phyloP scores from a whole-genome alignment of 805 yeast species.

The Starmera quercuum region DNA sequence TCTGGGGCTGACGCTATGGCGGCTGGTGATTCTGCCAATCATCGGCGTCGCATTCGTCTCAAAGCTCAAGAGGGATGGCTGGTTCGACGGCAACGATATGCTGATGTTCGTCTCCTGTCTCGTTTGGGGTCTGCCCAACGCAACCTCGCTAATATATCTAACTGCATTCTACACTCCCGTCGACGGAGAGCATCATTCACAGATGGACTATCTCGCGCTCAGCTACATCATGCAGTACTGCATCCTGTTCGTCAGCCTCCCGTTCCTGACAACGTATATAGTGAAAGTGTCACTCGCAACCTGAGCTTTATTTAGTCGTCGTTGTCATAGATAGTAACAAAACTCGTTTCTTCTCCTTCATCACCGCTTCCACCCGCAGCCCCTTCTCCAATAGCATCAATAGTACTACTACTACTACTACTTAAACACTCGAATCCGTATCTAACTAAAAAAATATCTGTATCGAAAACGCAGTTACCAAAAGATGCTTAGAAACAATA shows the following conservation, averaged over 20 bases:
- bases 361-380: not conserved
- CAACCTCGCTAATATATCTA: conserved; percentile 80
- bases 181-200: conserved; percentile 8
- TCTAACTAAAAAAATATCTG: not conserved
- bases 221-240: conserved; percentile 18
- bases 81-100: conserved; percentile 49
- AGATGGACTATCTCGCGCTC: conserved; percentile 18
- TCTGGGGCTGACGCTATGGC: conserved; percentile 42
- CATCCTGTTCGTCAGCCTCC: conserved; percentile 15
- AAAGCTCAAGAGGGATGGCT: conserved; percentile 56
- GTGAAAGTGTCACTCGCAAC: conserved; percentile 5
- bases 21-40: conserved; percentile 71
- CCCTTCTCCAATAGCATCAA: not conserved
- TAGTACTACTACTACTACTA: not conserved
- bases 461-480: conserved; percentile 35
- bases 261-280: conserved; percentile 14
- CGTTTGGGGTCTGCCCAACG: conserved; percentile 79
- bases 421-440: not conserved
- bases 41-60: conserved; percentile 64
- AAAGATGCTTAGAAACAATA: conserved; percentile 14
- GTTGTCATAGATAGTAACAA: not conserved
- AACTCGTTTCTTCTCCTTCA: not conserved
- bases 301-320: no score
- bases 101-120: conserved; percentile 69
- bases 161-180: conserved; percentile 80